phyloP scores from a whole-genome alignment of 768 basidiomycete genomes.

The Auricularia auricula-judae region DNA sequence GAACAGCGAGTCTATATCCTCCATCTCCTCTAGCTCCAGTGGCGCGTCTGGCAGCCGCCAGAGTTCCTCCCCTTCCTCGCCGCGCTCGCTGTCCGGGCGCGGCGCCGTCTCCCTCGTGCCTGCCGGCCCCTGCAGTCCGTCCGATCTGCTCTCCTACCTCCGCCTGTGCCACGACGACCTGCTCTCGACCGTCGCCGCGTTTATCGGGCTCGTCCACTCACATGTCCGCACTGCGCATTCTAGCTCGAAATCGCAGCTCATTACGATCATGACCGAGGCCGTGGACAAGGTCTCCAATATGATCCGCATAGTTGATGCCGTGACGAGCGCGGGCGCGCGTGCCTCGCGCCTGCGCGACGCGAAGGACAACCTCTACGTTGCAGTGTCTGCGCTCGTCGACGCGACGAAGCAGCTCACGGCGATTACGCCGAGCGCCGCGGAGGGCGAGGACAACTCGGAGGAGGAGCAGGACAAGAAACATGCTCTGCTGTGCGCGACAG shows the following conservation, averaged over 20 bases:
- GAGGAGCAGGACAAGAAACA: constrained; percentile 68
- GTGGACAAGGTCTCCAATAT: constrained; percentile 90
- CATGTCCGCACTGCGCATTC: constrained; percentile 86
- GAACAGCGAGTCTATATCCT: background rate
- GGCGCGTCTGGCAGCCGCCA: constrained; percentile 42
- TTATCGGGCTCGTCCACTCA: constrained; percentile 94
- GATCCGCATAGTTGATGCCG: constrained; percentile 83
- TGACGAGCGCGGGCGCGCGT: constrained; percentile 52
- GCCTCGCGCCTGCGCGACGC: constrained; percentile 53
- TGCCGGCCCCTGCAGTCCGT: constrained; percentile 54
- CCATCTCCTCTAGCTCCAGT: background rate
- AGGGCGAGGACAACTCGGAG: background rate
- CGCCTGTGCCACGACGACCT: constrained; percentile 82
- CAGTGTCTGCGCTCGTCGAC: constrained; percentile 78
- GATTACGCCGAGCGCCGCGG: constrained; percentile 34
- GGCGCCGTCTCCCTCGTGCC: constrained; percentile 46
- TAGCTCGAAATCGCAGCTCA: constrained; percentile 84
- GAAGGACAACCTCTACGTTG: constrained; percentile 74
- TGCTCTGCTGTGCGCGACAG: constrained; percentile 77
- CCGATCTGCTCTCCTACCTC: constrained; percentile 64
- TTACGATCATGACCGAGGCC: constrained; percentile 89
- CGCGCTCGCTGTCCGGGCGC: constrained; percentile 47
- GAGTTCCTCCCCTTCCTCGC: constrained; percentile 49
- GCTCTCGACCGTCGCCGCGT: constrained; percentile 89
- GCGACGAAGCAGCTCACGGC: constrained; percentile 21